A percentile compares a stretch with the other conserved stretches of the same genome.
These are phyloP conservation scores for Paramyrothecium sp. DNA, from an alignment of 2,329 filamentous ascomycete species.

Conservation along the genomic window DNA sequence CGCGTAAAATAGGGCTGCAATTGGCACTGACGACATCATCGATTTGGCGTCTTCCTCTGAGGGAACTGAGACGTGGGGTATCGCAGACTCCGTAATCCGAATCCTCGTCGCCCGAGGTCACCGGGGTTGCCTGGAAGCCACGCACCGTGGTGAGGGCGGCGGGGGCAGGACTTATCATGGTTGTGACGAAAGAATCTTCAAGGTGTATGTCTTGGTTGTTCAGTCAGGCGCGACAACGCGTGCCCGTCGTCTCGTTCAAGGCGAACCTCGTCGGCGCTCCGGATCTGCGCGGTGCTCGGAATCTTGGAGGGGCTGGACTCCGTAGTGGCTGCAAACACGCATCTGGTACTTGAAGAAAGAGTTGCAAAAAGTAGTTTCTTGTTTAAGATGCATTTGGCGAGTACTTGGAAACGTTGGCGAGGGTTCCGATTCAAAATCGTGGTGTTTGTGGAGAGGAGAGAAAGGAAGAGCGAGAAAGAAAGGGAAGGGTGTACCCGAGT, in stretches of 20 bases:
- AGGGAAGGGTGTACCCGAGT: neutral
- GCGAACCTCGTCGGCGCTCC: conserved; percentile 57
- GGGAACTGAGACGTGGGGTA: conserved; percentile 34
- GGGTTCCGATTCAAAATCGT: conserved; percentile 8
- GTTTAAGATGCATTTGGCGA: conserved; percentile 54
- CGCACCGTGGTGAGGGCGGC: conserved; percentile 55
- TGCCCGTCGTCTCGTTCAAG: conserved; percentile 26
- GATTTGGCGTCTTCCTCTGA: conserved; percentile 40
- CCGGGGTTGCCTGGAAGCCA: conserved; percentile 54
- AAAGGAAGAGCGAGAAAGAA: neutral
- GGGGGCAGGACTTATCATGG: conserved; percentile 46
- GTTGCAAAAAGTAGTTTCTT: conserved; percentile 40
- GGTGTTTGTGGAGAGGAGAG: conserved; percentile 7
- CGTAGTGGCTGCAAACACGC: conserved; percentile 50
- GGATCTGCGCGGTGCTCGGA: conserved; percentile 55
- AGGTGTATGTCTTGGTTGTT: too few relatives aligned
- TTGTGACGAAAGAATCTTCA: conserved; percentile 5
- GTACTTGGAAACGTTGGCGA: conserved; percentile 14
- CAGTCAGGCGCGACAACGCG: neutral
- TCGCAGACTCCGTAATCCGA: conserved; percentile 45
- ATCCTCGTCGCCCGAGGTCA: conserved; percentile 56
- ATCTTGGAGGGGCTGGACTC: conserved; percentile 46
- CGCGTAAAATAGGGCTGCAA: conserved; percentile 60
- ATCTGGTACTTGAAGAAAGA: conserved; percentile 58
- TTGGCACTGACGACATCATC: conserved; percentile 61